Evolutionary conservation across 768 basidiomycete genomes (phyloP).

Genomic region (Chlorophyllum brunneum): DNA sequence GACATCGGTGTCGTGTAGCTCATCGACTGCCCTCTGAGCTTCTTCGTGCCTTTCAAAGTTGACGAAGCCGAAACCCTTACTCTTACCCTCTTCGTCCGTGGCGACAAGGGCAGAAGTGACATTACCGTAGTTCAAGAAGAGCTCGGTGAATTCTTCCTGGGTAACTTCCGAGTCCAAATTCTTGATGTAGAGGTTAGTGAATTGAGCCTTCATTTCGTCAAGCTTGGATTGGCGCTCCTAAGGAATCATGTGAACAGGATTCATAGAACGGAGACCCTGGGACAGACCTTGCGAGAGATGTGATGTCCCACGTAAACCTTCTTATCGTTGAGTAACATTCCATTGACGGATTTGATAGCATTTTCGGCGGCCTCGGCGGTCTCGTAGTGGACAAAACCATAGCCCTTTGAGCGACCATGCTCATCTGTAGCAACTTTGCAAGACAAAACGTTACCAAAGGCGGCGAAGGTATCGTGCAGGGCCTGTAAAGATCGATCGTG

Average conservation of each 20-base stretch:
- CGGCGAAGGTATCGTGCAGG: conserved; percentile 98
- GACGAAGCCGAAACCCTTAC: conserved; percentile 98
- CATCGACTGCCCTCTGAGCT: conserved; percentile 86
- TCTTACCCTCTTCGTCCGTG: conserved; percentile 83
- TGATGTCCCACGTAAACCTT: conserved; percentile 99
- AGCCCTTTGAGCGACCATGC: conserved; percentile 92
- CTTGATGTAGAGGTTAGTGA: conserved; percentile 99
- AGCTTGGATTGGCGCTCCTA: conserved; percentile 97
- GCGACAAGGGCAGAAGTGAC: conserved; percentile 90
- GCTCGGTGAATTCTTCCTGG: conserved; percentile 79
- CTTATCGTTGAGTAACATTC: conserved; percentile 99
- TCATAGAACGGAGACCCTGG: neutral
- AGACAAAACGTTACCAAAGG: conserved; percentile 96
- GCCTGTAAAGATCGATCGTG: conserved; percentile 49
- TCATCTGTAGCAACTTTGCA: conserved; percentile 99
- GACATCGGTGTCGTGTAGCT: conserved; percentile 80
- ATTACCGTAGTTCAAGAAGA: conserved; percentile 74
- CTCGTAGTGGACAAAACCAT: conserved; percentile 99
- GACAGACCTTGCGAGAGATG: conserved; percentile 86
- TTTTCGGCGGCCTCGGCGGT: conserved; percentile 93
- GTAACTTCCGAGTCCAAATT: conserved; percentile 85
- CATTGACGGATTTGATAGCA: conserved; percentile 98
- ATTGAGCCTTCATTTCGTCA: conserved; percentile 95
- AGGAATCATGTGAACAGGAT: neutral
- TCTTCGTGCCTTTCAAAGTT: conserved; percentile 94